These are phyloP conservation scores for Blastocystis sp. DNA, from an alignment of 352 stramenopile species.

Conservation along the genomic window DNA sequence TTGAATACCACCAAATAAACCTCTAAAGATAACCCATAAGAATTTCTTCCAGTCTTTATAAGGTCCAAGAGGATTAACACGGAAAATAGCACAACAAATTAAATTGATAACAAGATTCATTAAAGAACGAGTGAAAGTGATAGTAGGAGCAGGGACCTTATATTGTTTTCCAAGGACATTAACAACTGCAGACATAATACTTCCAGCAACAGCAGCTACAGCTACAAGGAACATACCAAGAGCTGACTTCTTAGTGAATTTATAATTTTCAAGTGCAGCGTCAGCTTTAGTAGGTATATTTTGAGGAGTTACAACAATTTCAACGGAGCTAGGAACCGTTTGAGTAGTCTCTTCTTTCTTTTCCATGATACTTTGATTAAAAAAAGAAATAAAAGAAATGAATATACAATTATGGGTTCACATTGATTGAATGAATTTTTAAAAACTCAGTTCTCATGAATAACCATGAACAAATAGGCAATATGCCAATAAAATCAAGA, in stretches of 20 bases:
- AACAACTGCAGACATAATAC: conserved; percentile 27
- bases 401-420: too few relatives aligned
- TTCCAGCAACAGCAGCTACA: conserved; percentile 17
- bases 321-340: too few relatives aligned
- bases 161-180: conserved; percentile 15
- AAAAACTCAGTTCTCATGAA: too few relatives aligned
- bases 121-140: conserved; percentile 31
- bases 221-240: conserved; percentile 19
- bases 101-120: conserved; percentile 35
- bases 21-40: conserved; percentile 27
- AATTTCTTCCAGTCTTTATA: conserved; percentile 22
- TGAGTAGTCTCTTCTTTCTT: too few relatives aligned
- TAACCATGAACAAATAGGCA: too few relatives aligned
- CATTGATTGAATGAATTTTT: too few relatives aligned
- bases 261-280: too few relatives aligned
- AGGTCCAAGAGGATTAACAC: conserved; percentile 30
- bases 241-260: conserved; percentile 31
- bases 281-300: too few relatives aligned
- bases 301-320: too few relatives aligned
- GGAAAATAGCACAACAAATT: conserved; percentile 13
- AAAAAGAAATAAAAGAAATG: too few relatives aligned
- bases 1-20: conserved; percentile 35
- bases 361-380: too few relatives aligned
- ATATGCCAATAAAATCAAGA: too few relatives aligned
- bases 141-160: conserved; percentile 20